phyloP scores from a whole-genome alignment of 352 stramenopile genomes.

The Blastocystis sp. region DNA sequence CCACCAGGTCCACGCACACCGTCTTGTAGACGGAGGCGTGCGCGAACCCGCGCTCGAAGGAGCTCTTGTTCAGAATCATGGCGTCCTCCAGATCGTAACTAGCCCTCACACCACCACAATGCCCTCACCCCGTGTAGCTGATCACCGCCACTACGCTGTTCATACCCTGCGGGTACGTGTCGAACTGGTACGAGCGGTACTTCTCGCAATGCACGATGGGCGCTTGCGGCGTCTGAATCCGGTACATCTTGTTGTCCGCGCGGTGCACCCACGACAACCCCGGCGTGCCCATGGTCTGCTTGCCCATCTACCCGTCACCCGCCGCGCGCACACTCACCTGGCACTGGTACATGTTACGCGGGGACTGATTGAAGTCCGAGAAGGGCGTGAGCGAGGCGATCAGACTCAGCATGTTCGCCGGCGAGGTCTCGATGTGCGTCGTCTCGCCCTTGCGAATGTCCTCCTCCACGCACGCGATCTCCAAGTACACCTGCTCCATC shows the following conservation, averaged over 20 bases:
- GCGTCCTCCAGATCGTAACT: constrained; percentile 94
- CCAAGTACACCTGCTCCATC: constrained; percentile 85
- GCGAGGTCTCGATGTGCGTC: constrained; percentile 96
- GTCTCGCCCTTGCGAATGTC: constrained; percentile 88
- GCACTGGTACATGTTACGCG: constrained; percentile 99
- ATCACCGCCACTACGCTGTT: constrained; percentile 99
- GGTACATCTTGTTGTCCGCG: constrained; percentile 98
- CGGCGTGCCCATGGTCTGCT: constrained; percentile 99
- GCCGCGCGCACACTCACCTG: constrained; percentile 94
- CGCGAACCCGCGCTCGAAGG: constrained; percentile 94
- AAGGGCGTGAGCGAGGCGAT: constrained; percentile 97
- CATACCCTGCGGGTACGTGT: constrained; percentile 95
- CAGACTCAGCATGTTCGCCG: constrained; percentile 98
- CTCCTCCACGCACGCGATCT: constrained; percentile 74
- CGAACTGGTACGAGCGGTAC: constrained; percentile 92
- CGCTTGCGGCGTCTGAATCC: constrained; percentile 93
- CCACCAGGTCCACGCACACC: constrained; percentile 85
- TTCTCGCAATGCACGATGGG: constrained; percentile 94
- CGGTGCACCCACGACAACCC: constrained; percentile 90
- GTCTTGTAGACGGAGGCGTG: constrained; percentile 98
- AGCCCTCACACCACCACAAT: constrained; percentile 73
- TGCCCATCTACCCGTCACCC: constrained; percentile 99
- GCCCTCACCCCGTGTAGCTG: constrained; percentile 91
- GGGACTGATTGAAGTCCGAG: constrained; percentile 99
- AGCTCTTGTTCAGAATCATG: constrained; percentile 99